phyloP scores from a whole-genome alignment of 2,329 filamentous ascomycete species.

The Zasmidium citrigriseum region DNA sequence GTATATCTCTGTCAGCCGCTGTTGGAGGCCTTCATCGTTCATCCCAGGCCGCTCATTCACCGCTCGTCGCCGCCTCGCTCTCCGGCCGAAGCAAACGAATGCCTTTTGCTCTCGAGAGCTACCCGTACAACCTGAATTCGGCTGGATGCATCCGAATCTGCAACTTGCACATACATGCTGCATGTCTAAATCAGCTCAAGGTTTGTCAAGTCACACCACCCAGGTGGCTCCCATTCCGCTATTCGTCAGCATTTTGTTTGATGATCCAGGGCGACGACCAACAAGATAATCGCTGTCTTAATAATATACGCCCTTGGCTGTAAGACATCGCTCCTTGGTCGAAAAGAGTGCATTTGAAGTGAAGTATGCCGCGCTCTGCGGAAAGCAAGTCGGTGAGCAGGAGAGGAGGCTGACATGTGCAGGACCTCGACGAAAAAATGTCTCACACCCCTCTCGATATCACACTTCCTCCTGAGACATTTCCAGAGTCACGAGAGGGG shows the following conservation, averaged over 20 bases:
- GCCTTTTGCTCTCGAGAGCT: too few species aligned
- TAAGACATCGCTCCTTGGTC: too few species aligned
- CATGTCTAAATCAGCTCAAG: not conserved
- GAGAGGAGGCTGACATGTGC: not conserved
- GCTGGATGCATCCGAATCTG: not conserved
- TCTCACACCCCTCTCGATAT: too few species aligned
- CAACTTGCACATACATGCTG: not conserved
- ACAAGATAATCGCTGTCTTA: not conserved
- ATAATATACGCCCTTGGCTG: not conserved
- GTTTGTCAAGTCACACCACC: not conserved
- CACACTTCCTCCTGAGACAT: not conserved
- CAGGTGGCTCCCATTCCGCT: not conserved
- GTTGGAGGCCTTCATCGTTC: not conserved
- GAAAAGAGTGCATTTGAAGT: too few species aligned
- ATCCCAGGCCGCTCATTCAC: not conserved
- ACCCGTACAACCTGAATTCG: not conserved
- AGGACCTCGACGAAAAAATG: not conserved
- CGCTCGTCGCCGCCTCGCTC: too few species aligned
- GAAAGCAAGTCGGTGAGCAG: not conserved
- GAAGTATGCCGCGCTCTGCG: too few species aligned
- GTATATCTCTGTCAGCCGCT: not conserved
- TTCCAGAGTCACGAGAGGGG: too few species aligned
- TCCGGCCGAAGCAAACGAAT: not conserved
- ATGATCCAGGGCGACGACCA: not conserved
- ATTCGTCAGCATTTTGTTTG: not conserved